Percentiles rank a stretch among this genome's conserved stretches.
Evolutionary conservation across 345 rosid genomes (phyloP).

Genomic region (Corymbia maculata): DNA sequence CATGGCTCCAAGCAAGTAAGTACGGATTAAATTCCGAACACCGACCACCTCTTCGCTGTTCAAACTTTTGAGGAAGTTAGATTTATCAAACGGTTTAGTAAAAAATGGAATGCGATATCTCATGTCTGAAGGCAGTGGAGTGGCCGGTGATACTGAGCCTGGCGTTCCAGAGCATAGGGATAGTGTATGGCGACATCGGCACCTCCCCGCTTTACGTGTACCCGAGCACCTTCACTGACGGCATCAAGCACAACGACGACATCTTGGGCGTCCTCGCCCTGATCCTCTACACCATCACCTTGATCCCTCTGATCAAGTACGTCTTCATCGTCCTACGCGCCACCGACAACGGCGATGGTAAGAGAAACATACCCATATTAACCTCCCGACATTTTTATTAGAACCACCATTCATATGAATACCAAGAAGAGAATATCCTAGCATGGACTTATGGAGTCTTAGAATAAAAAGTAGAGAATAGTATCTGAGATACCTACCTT

Average conservation of each 20-base stretch:
- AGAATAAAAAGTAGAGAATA: neutral
- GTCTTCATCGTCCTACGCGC: slow-evolving; percentile 43
- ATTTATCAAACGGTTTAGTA: neutral
- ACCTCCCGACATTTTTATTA: neutral
- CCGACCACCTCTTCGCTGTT: neutral
- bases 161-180: slow-evolving; percentile 55
- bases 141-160: slow-evolving; percentile 30
- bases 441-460: neutral
- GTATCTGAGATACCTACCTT: neutral
- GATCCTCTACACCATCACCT: slow-evolving; percentile 41
- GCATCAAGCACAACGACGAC: slow-evolving; percentile 34
- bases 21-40: neutral
- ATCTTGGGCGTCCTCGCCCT: slow-evolving; percentile 44
- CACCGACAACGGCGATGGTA: slow-evolving; percentile 54
- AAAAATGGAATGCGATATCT: neutral
- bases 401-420: neutral
- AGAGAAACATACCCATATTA: neutral
- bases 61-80: neutral
- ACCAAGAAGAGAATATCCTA: neutral
- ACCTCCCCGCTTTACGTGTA: slow-evolving; percentile 55
- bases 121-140: neutral
- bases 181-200: slow-evolving; percentile 52
- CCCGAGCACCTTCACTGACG: slow-evolving; percentile 17
- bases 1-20: slow-evolving; percentile 13
- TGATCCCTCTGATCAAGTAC: slow-evolving; percentile 44